Conservation (phyloP, 345 rosid genomes). For the Eucalyptus caleyi region DNA sequence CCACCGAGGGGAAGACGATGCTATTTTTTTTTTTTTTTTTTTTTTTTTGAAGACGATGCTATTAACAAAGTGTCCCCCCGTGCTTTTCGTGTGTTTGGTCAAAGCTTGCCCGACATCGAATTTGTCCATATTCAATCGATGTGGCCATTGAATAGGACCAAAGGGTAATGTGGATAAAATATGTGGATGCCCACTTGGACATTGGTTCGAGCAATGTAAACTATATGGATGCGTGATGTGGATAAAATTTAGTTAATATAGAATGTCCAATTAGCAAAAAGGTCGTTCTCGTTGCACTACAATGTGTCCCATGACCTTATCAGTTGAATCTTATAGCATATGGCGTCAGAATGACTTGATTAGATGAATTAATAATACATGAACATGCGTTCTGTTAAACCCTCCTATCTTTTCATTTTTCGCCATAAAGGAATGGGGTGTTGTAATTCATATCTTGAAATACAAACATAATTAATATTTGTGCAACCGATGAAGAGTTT, state of each 20-base stretch:
- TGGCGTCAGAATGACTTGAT: background rate
- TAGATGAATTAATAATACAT: background rate
- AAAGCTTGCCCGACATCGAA: background rate
- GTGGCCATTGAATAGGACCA: too few relatives aligned
- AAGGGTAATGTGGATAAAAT: background rate
- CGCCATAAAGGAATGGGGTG: background rate
- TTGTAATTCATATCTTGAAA: background rate
- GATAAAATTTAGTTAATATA: background rate
- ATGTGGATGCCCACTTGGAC: background rate
- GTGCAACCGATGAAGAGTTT: background rate
- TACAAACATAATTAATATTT: background rate
- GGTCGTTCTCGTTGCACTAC: background rate
- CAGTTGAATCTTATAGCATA: background rate
- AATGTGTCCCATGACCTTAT: background rate
- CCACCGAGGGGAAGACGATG: background rate
- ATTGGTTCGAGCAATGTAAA: background rate
- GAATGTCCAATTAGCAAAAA: background rate
- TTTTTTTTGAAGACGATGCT: background rate
- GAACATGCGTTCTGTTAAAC: background rate
- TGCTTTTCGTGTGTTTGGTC: background rate
- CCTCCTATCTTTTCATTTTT: background rate
- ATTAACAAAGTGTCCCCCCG: background rate
- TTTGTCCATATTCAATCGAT: background rate
- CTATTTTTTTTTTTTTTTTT: too few relatives aligned
- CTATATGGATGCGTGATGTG: background rate